These are phyloP conservation scores for Microbotryomycetes sp. DNA, from an alignment of 1,284 basidiomycete species.

Conservation along the genomic window DNA sequence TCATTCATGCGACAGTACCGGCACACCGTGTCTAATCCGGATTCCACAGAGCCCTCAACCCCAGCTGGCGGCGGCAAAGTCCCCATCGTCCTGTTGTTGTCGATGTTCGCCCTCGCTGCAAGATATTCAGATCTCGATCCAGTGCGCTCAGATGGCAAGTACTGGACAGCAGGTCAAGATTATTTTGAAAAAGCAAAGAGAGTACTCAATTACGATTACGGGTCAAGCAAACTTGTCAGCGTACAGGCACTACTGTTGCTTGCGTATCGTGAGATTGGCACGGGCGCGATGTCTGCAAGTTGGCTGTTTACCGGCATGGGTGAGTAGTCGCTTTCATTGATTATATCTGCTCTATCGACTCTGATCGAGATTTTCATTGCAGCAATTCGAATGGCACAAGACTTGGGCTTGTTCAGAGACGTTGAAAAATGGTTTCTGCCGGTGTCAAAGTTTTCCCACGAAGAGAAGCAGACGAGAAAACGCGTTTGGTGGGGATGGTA, in stretches of 20 bases:
- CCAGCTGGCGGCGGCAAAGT: constrained; percentile 42
- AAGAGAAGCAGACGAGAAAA: constrained; percentile 64
- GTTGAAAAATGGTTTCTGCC: constrained; percentile 64
- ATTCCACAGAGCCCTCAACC: constrained; percentile 36
- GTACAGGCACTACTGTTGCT: constrained; percentile 70
- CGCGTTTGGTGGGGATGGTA: constrained; percentile 76
- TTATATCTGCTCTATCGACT: neutral
- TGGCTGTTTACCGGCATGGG: constrained; percentile 74
- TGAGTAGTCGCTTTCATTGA: neutral
- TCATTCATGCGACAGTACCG: constrained; percentile 57
- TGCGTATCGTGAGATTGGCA: constrained; percentile 73
- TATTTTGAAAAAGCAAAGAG: constrained; percentile 64
- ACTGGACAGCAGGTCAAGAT: constrained; percentile 74
- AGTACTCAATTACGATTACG: constrained; percentile 64
- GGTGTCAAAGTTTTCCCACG: constrained; percentile 55
- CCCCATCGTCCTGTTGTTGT: constrained; percentile 61
- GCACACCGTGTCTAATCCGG: constrained; percentile 34
- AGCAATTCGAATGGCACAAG: constrained; percentile 61
- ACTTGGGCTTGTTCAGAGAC: constrained; percentile 72
- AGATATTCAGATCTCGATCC: constrained; percentile 51
- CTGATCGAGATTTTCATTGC: neutral
- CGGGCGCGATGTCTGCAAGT: constrained; percentile 77
- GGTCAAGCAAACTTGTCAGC: constrained; percentile 58
- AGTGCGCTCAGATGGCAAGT: constrained; percentile 50
- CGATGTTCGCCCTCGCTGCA: constrained; percentile 69